Percentiles rank a stretch among this genome's conserved stretches.
Evolutionary conservation across 1,284 basidiomycete species (phyloP).

Genomic region (Agaricales sp.): DNA sequence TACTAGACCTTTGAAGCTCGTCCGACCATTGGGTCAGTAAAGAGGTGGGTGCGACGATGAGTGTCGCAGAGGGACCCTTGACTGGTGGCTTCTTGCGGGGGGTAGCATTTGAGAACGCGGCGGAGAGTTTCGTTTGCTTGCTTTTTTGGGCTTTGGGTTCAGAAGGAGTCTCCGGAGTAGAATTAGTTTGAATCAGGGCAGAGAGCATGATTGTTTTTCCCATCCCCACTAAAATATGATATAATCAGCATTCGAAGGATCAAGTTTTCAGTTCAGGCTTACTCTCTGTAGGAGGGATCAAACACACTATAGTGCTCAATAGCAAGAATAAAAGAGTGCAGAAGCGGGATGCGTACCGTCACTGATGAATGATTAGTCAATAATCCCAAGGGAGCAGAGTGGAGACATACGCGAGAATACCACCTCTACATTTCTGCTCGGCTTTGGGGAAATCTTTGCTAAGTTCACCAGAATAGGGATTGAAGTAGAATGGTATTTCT

Average conservation of each 20-base stretch:
- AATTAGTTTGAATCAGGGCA: constrained; percentile 79
- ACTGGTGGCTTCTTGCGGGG: constrained; percentile 19
- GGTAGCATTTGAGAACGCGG: constrained; percentile 39
- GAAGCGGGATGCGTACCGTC: constrained; percentile 35
- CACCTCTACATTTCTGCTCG: constrained; percentile 73
- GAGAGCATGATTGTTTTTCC: constrained; percentile 98
- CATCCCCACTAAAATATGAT: constrained; percentile 73
- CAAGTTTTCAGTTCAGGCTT: neutral
- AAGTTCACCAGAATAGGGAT: constrained; percentile 91
- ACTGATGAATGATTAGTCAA: constrained; percentile 20
- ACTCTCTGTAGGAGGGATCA: no score
- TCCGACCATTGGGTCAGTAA: constrained; percentile 86
- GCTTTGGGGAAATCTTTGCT: constrained; percentile 81
- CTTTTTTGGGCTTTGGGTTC: constrained; percentile 25
- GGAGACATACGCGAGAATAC: constrained; percentile 73
- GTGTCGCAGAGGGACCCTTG: constrained; percentile 52
- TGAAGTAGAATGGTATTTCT: constrained; percentile 75
- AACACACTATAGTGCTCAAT: no score
- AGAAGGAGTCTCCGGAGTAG: constrained; percentile 31
- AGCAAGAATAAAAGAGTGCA: no score
- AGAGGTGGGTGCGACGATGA: constrained; percentile 91
- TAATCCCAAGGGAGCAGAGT: constrained; percentile 1
- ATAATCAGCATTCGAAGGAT: no score
- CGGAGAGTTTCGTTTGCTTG: constrained; percentile 54
- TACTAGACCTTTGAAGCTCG: constrained; percentile 71